phyloP scores from a whole-genome alignment of 208 protist species.

The Crithidia mellificae region DNA sequence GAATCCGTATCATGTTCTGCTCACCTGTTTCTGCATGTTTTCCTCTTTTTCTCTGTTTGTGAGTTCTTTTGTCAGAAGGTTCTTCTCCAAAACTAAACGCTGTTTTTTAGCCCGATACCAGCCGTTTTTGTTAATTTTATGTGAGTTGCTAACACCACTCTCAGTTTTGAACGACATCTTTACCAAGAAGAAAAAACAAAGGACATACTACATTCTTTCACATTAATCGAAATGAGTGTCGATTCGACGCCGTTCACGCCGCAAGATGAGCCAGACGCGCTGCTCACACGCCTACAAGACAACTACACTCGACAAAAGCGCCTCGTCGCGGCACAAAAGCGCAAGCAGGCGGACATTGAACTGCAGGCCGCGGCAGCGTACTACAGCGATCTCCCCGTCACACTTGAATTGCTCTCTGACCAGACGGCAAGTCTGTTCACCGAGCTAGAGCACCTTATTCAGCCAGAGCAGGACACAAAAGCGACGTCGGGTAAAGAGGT shows the following conservation, averaged over 20 bases:
- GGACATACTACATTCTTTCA: not conserved
- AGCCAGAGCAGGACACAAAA: not conserved
- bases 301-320: conserved; percentile 54
- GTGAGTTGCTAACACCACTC: too few relatives aligned
- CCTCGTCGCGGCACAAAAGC: conserved; percentile 36
- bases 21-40: too few relatives aligned
- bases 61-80: too few relatives aligned
- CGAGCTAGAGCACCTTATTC: conserved; percentile 50
- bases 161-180: too few relatives aligned
- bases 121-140: too few relatives aligned
- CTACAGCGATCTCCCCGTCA: conserved; percentile 51
- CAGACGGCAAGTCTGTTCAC: conserved; percentile 60
- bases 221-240: not conserved
- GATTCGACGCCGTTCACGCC: not conserved
- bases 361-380: conserved; percentile 39
- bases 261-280: conserved; percentile 10
- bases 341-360: conserved; percentile 46
- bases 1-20: too few relatives aligned
- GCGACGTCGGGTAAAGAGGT: not conserved
- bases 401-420: conserved; percentile 75
- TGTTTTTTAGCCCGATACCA: too few relatives aligned
- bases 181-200: too few relatives aligned
- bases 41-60: too few relatives aligned
- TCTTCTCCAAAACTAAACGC: too few relatives aligned
- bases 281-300: conserved; percentile 48